Evolutionary conservation across 2,329 filamentous ascomycete species (phyloP), one percentile per base, ranked within the genome.

Genomic region (Cercospora canescens): DNA sequence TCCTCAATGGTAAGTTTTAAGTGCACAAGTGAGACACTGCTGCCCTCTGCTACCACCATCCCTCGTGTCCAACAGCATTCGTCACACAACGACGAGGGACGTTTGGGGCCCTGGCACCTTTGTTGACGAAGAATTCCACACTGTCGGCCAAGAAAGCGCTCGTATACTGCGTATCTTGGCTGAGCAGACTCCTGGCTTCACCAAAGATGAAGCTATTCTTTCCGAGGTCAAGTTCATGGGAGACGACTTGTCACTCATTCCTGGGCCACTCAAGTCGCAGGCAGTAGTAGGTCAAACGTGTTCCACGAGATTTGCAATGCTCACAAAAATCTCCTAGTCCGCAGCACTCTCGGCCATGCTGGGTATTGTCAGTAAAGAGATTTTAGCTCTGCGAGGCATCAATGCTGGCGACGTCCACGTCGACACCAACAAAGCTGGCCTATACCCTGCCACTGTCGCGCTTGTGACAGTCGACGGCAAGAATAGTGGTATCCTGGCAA

Each of bases 381-480:
- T 82, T 11, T 67, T 79, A 1, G 73, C 70, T 8, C 65, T 76
- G 11, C 71, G 73, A 45, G 73, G 73, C 4, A 64, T 65, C 12
- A 63, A 62, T 63, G 71, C 65, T 39, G 75, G 69, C 11, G 58
- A 70, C 11, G 72, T 84, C 21, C 77, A 73, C 0, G 76, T 85
- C 63, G 79, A 85, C 70, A 84, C 82, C 0, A 81, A 83, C 28
- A 81, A 84, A 32, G 78, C 80, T 1, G 80, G 76, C 0, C 72
- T 85, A 6, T 85, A 80, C 77, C 77, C 83, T 39, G 81, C 76
- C 5, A 79, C 78, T 12, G 75, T 79, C 0, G 77, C 78, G n/a
- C 76, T 79, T 1, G 76, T 76, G 0, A 77, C 76, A 45, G 70
- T 83, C 12, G 76, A 80, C 41, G 80, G 79, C 18, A 68, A 74